Conservation (phyloP, 768 basidiomycete genomes). For the Russula sp. region DNA sequence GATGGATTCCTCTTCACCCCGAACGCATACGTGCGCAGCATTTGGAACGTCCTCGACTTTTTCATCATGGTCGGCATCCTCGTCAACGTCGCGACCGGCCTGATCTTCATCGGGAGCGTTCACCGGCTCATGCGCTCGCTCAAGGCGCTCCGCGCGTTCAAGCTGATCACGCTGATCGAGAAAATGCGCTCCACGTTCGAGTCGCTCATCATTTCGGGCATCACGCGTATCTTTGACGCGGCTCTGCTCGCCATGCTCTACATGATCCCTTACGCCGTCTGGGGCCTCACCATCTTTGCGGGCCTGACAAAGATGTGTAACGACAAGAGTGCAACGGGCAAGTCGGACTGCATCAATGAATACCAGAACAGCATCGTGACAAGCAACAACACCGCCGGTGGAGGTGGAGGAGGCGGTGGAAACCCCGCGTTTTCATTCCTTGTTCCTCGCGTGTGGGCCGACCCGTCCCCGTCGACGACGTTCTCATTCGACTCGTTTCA, state of each 20-base stretch:
- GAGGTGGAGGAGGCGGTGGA: too few species aligned
- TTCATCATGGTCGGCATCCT: constrained; percentile 73
- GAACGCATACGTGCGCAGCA: constrained; percentile 83
- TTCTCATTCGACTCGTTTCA: constrained; percentile 90
- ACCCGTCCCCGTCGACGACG: constrained; percentile 71
- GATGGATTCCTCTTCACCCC: constrained; percentile 90
- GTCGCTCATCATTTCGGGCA: constrained; percentile 80
- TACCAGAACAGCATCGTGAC: constrained; percentile 52
- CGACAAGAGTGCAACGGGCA: constrained; percentile 48
- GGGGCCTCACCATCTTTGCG: constrained; percentile 90
- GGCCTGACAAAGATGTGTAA: constrained; percentile 83
- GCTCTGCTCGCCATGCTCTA: constrained; percentile 84
- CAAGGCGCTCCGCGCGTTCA: constrained; percentile 82
- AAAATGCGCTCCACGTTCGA: constrained; percentile 84
- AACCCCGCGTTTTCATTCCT: constrained; percentile 53
- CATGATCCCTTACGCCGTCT: constrained; percentile 88
- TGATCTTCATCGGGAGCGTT: constrained; percentile 71
- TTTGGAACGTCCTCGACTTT: constrained; percentile 91
- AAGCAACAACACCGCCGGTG: constrained; percentile 27
- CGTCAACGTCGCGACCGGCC: constrained; percentile 61
- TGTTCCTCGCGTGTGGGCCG: constrained; percentile 83
- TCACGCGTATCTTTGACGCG: constrained; percentile 79
- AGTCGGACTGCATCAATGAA: constrained; percentile 66
- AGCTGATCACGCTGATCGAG: constrained; percentile 84
- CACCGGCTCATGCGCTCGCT: constrained; percentile 77